Evolutionary conservation across 1,284 basidiomycete species (phyloP), one percentile per base, ranked within the genome.

Genomic region (Ustilago vetiveriae): DNA sequence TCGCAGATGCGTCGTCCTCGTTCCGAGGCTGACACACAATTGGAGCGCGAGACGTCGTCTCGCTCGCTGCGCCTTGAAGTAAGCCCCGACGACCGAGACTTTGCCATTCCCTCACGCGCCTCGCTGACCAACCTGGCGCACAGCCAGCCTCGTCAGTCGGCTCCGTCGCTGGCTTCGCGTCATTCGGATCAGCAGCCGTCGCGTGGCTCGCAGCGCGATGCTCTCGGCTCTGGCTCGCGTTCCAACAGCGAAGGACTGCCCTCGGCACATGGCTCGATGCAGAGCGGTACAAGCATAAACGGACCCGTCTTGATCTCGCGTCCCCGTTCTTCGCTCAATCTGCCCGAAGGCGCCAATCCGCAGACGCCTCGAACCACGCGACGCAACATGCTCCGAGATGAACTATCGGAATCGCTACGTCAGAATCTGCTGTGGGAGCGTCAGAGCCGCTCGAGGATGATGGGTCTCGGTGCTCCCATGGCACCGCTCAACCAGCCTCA

Each of bases 351-450:
- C 14, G 86, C 88, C 0, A 84, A 87, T 24, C 90, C 92, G 0
- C 89, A 90, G 72, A 91, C 92, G 1, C 92, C 92, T 1, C 87
- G 90, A 26, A 92, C 92, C 32, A 93, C 91, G 16, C 86, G 92
- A 5, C 85, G 90, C 43, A 87, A 88, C 74, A 94, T 94, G 91
- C 85, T 94, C 45, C 85, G 88, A 55, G 89, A 89, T 21, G 92
- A 95, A 83, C 85, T 95, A 78, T 90, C 90, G 41, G 92, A 94
- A 83, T 90, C 89, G 63, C 83, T 95, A 59, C 85, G 92, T 19
- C 85, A 90, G 44, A 91, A 94, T 74, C 78, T 95, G 69, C 83
- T 94, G 6, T 93, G 92, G 92, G 90, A 92, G 78, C 86, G 92
- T 10, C 79, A 82, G 52, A 79, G 69, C 30, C 67, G 80, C 11